phyloP scores from a whole-genome alignment of 2,329 filamentous ascomycete species.

The Ophiostoma quercus region DNA sequence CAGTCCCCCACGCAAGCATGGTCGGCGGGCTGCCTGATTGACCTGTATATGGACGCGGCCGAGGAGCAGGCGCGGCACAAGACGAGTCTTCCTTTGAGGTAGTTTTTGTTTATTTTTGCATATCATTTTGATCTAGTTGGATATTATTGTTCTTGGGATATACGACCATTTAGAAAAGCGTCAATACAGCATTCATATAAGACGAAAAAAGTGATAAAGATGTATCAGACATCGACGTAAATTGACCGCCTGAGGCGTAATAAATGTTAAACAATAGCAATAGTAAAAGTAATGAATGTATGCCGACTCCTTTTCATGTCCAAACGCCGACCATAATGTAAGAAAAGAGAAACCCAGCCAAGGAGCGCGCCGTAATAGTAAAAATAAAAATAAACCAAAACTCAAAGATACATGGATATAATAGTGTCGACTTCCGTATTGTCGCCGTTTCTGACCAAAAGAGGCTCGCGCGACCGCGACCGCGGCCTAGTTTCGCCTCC shows the following conservation, averaged over 20 bases:
- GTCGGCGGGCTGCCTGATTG: slow-evolving; percentile 91
- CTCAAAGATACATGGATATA: slow-evolving; percentile 10
- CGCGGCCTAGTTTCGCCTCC: slow-evolving; percentile 1
- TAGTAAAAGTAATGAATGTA: neutral
- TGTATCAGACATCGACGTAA: neutral
- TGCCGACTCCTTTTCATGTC: slow-evolving; percentile 12
- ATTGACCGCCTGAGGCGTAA: neutral
- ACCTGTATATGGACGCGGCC: slow-evolving; percentile 88
- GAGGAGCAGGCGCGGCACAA: slow-evolving; percentile 42
- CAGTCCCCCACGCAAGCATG: slow-evolving; percentile 95
- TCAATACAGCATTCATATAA: too few relatives aligned
- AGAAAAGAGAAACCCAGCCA: neutral
- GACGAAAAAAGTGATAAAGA: too few relatives aligned
- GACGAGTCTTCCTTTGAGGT: slow-evolving; percentile 9
- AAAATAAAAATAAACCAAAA: neutral
- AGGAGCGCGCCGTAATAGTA: neutral
- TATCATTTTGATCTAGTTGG: neutral
- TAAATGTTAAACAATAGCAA: neutral
- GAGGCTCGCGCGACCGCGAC: neutral
- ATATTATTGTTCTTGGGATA: neutral
- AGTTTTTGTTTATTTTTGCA: neutral
- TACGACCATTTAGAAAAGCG: neutral
- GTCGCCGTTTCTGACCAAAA: neutral
- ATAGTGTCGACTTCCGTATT: neutral
- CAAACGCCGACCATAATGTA: slow-evolving; percentile 13